Conservation (phyloP, 1,284 basidiomycete genomes). For the Tausonia pullulans region DNA sequence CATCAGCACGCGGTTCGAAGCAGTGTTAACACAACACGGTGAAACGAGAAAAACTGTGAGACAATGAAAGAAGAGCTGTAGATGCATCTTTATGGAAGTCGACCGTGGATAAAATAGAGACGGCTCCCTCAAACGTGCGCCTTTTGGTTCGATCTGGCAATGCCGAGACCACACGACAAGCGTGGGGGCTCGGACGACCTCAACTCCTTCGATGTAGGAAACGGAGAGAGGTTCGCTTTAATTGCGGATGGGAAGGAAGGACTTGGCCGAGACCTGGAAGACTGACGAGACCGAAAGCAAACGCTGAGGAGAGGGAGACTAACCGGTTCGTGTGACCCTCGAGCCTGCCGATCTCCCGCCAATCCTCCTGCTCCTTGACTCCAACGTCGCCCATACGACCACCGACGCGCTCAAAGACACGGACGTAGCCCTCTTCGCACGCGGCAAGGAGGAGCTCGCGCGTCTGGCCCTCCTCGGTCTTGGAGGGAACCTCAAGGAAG, state of each 20-base stretch:
- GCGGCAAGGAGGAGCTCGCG: constrained; percentile 62
- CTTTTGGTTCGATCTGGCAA: no score
- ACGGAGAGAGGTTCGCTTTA: neutral
- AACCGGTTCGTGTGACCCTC: constrained; percentile 32
- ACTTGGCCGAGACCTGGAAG: no score
- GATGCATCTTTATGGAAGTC: no score
- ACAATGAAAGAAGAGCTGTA: no score
- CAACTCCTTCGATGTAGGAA: neutral
- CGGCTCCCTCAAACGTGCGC: no score
- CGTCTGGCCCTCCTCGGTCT: constrained; percentile 36
- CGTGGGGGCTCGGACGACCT: neutral
- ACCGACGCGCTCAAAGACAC: constrained; percentile 48
- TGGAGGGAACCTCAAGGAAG: constrained; percentile 47
- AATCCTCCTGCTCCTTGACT: constrained; percentile 18
- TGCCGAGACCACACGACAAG: neutral
- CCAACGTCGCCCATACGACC: constrained; percentile 20
- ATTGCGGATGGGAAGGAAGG: no score
- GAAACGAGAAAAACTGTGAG: no score
- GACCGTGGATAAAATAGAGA: no score
- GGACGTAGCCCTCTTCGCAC: constrained; percentile 73
- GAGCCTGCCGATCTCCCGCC: constrained; percentile 26
- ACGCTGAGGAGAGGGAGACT: constrained; percentile 11
- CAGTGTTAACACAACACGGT: no score
- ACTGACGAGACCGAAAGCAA: no score
- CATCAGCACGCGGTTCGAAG: neutral